Percentiles rank a stretch among this genome's conserved stretches.
Conservation (phyloP, 2,329 filamentous ascomycete species). For the Pleochaeta shiraiana region DNA sequence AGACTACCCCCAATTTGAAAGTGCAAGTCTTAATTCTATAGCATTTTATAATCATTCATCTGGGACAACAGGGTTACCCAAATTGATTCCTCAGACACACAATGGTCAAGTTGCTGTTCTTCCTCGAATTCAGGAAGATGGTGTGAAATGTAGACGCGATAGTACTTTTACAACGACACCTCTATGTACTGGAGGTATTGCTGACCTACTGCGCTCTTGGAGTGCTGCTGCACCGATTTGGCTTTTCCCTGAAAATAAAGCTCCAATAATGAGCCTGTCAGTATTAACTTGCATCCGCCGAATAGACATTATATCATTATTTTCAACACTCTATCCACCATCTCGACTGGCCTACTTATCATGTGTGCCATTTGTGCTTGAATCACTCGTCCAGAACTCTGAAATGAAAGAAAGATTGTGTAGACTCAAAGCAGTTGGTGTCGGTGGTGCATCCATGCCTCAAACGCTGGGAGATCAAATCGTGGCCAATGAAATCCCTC, state of each 20-base stretch:
- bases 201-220: conserved; percentile 40
- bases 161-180: conserved; percentile 44
- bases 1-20: not conserved
- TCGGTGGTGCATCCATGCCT: conserved; percentile 38
- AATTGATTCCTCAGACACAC: conserved; percentile 37
- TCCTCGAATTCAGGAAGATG: conserved; percentile 22
- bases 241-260: conserved; percentile 34
- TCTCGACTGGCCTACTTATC: conserved; percentile 34
- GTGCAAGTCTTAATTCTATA: conserved; percentile 17
- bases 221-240: conserved; percentile 35
- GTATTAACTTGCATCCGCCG: conserved; percentile 25
- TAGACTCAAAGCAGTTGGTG: conserved; percentile 36
- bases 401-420: conserved; percentile 23
- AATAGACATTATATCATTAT: conserved; percentile 5
- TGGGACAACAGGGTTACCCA: conserved; percentile 39
- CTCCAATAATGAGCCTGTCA: conserved; percentile 33
- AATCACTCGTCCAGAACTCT: conserved; percentile 26
- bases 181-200: conserved; percentile 41
- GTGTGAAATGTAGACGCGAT: conserved; percentile 8
- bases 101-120: conserved; percentile 31
- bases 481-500: conserved; percentile 27
- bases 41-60: conserved; percentile 43
- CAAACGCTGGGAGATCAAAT: conserved; percentile 29
- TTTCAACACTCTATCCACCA: conserved; percentile 7
- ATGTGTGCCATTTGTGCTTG: conserved; percentile 35